Base-by-base conservation (phyloP, 148 eudicot genomes). In the Silene conica region DNA sequence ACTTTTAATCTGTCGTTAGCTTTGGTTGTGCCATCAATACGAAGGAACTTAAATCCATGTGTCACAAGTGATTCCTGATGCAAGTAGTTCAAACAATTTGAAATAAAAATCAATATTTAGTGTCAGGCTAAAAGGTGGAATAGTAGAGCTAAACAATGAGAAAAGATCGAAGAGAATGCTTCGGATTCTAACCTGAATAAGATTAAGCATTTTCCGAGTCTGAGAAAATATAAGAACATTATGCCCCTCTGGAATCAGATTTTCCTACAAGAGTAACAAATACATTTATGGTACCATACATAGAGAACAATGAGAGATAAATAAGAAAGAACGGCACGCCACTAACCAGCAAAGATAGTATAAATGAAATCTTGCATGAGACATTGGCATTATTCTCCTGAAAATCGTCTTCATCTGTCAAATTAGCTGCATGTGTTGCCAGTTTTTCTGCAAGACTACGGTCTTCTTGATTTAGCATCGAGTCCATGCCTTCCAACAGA, bases 11-110 rank as follows among this genome's bases (percentile, higher is more conserved):
- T 84, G 66, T 96, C 99, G 83, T 75, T 62, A 38, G 92, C 84
- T 85, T 96, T 96, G 46, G 96, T 92, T 21, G 97, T 92, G 62
- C 99, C 99, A 79, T 96, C 99, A 61, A 96, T 92, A 61, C 99
- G 92, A 65, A 88, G 81, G 82, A 86, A 92, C 77, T 84, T 76
- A 81, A 86, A 96, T 58, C 88, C 86, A 62, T 72, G 76, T 41
- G 87, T 78, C 26, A 64, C 48, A 72, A 96, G 68, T 50, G 96
- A 76, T 67, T 92, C 96, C 97, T 96, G 88, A 26, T 18, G 22
- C 45, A 66, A 20, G 52, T 48, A 59, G 46, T 50, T 34, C 52
- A 18, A 63, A 50, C 50, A 70, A 34, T 26, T 31, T 11, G 55
- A 50, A 13, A 12, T 12, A 13, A 13, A 50, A 12, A 15, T 50